Evolutionary conservation across 1,139 yeast genomes (phyloP), one percentile per base, ranked within the genome.

Genomic region (Yamadazyma trypodendri): DNA sequence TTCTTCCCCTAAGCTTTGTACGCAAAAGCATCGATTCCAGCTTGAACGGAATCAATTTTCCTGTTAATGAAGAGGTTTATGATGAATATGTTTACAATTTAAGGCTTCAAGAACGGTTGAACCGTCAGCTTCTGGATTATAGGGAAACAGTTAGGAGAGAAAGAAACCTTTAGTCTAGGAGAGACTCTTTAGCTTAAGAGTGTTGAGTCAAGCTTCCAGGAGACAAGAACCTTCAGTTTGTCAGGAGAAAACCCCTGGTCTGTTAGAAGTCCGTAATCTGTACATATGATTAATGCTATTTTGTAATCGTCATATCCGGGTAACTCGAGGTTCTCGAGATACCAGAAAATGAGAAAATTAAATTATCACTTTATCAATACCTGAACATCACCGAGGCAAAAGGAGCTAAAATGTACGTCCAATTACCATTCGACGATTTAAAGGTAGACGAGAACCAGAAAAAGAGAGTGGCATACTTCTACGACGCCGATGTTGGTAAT

Each of bases 401-500:
- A 16, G 15, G 20, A 12, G 6, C 16, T 10, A 13, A 22, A 23
- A 68, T 68, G 72, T 70, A 65, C 49, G 59, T 58, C 34, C 74
- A 68, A 49, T 60, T 67, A 40, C 76, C 76, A 35, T 71, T 71
- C 53, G 76, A 70, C 53, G 75, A 70, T 36, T 52, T 70, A 40
- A 61, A 63, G 45, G 73, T 68, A 31, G 65, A 67, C 48, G 61
- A 70, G 18, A 59, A 54, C 34, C 64, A 65, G 39, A 69, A 68
- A 52, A 69, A 67, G 44, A 51, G 76, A 36, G 71, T 70, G 40
- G 75, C 76, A 6, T 70, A 70, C 50, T 70, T 70, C 54, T 70
- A 70, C 48, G 76, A 70, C 48, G 74, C 95, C 30, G 97, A 92
- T 60, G 96, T 92, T 36, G 97, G 97, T 25, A 92, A 92, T 65